Conservation (phyloP, 257 asterid genomes). For the Solanum clarkiae region DNA sequence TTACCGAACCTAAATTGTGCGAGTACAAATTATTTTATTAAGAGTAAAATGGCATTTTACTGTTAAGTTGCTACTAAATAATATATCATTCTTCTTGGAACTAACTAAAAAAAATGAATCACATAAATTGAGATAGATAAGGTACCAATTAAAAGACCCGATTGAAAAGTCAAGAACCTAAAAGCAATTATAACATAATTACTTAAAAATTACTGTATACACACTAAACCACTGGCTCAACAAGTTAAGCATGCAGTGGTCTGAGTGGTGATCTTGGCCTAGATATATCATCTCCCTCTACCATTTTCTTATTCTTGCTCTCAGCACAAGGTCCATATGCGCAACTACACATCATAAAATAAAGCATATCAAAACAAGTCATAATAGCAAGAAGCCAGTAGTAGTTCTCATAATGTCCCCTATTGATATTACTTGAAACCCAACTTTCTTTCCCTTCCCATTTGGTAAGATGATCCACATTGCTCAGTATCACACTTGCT, state of each 20-base stretch:
- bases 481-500: slow-evolving; percentile 34
- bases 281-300: slow-evolving; percentile 8
- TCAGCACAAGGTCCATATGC: slow-evolving; percentile 40
- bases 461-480: slow-evolving; percentile 24
- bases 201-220: neutral
- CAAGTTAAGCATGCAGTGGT: neutral
- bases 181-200: neutral
- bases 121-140: neutral
- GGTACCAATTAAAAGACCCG: neutral
- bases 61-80: no score
- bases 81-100: no score
- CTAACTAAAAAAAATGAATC: no score
- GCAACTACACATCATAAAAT: slow-evolving; percentile 40
- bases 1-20: no score
- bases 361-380: slow-evolving; percentile 23
- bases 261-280: neutral
- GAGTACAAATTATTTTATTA: no score
- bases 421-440: slow-evolving; percentile 42
- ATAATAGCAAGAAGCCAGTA: slow-evolving; percentile 45
- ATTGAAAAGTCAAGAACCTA: neutral
- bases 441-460: slow-evolving; percentile 42
- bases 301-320: neutral
- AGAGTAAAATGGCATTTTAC: no score
- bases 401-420: slow-evolving; percentile 47
- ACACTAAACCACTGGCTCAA: neutral